These are phyloP conservation scores for Penicillium diatomitis DNA, from an alignment of 495 filamentous ascomycete species.

Conservation along the genomic window DNA sequence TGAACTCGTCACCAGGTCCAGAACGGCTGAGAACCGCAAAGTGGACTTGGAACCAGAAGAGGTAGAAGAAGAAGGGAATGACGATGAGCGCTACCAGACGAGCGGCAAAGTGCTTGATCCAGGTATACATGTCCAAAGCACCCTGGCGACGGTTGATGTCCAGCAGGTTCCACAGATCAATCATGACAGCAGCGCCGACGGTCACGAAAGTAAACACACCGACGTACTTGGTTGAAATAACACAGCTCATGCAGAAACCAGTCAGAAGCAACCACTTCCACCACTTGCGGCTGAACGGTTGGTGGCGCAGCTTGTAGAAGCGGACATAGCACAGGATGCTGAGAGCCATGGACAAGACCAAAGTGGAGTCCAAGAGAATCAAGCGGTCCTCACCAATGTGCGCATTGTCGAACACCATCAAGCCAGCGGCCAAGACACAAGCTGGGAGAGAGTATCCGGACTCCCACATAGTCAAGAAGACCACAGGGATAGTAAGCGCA, in stretches of 20 bases:
- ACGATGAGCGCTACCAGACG: constrained; percentile 74
- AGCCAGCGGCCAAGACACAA: constrained; percentile 71
- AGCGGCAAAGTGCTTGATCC: constrained; percentile 83
- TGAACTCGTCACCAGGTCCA: constrained; percentile 96
- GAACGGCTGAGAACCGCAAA: constrained; percentile 82
- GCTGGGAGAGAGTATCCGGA: constrained; percentile 94
- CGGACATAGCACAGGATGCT: constrained; percentile 89
- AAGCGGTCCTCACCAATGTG: constrained; percentile 95
- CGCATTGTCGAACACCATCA: constrained; percentile 95
- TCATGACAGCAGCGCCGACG: constrained; percentile 83
- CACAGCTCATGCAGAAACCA: constrained; percentile 87
- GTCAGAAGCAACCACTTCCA: constrained; percentile 99
- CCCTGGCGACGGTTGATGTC: constrained; percentile 75
- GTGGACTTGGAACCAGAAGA: constrained; percentile 99
- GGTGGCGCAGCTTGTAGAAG: constrained; percentile 93
- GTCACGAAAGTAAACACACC: constrained; percentile 96
- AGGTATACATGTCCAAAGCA: constrained; percentile 64
- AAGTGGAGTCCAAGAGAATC: constrained; percentile 88
- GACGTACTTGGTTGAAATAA: constrained; percentile 98
- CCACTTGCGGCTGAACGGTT: constrained; percentile 89
- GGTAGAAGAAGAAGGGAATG: constrained; percentile 91
- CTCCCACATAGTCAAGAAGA: constrained; percentile 99
- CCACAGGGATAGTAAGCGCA: constrained; percentile 84
- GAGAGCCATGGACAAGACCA: constrained; percentile 92
- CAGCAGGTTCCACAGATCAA: constrained; percentile 92